Evolutionary conservation across 306 rosid genomes (phyloP).

Genomic region (Carpinus viminea): DNA sequence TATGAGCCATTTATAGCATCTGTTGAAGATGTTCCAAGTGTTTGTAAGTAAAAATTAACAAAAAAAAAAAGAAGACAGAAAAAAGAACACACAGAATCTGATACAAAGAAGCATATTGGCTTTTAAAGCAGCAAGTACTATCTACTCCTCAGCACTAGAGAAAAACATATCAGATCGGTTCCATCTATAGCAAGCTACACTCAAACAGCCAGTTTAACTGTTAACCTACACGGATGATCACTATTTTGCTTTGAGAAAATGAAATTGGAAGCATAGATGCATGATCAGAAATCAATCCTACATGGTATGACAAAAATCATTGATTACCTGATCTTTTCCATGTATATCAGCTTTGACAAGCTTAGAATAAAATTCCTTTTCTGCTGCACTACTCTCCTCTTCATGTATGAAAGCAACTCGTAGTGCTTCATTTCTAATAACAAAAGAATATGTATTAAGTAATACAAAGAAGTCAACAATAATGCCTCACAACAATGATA

Average conservation of each 20-base stretch:
- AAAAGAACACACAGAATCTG: neutral
- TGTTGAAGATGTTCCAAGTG: neutral
- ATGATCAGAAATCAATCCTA: slow-evolving; percentile 1
- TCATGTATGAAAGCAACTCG: slow-evolving; percentile 96
- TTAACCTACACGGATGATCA: neutral
- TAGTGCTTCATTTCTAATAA: slow-evolving; percentile 88
- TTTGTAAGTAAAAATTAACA: no score
- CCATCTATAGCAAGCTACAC: neutral
- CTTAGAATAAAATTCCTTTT: slow-evolving; percentile 77
- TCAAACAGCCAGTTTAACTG: neutral
- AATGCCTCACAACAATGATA: neutral
- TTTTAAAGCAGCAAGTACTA: neutral
- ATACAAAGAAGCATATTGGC: neutral
- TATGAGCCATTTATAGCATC: no score
- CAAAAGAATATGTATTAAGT: slow-evolving; percentile 1
- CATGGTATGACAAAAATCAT: slow-evolving; percentile 1
- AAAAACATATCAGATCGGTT: neutral
- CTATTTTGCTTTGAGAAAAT: neutral
- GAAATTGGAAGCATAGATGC: neutral
- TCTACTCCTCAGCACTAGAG: neutral
- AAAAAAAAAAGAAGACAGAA: neutral
- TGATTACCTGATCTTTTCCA: slow-evolving; percentile 94
- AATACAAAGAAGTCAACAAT: neutral
- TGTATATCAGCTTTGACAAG: slow-evolving; percentile 93
- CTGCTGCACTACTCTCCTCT: slow-evolving; percentile 60